Evolutionary conservation across 169 alveolate species (phyloP).

Genomic region (Miamiensis avidus): DNA sequence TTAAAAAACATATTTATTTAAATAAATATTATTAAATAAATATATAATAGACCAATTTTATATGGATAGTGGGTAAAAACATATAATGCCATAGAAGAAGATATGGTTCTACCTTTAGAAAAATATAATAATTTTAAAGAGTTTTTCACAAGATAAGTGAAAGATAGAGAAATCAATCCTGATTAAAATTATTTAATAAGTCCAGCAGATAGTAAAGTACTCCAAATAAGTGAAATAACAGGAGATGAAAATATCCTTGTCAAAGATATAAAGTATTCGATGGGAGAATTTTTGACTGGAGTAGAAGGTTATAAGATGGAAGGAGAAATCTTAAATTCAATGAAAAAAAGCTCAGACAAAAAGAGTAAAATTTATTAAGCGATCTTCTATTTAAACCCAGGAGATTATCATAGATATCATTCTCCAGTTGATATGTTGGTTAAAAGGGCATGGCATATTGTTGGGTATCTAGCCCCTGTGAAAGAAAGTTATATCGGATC

Average conservation of each 20-base stretch:
- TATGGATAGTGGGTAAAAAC: background rate
- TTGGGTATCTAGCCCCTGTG: conserved; percentile 82
- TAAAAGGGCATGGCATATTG: conserved; percentile 78
- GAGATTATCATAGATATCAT: conserved; percentile 91
- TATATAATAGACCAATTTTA: background rate
- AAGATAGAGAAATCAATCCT: conserved; percentile 43
- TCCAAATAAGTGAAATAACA: conserved; percentile 60
- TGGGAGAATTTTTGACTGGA: conserved; percentile 77
- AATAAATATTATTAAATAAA: no score
- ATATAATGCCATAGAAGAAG: conserved; percentile 45
- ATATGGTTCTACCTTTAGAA: conserved; percentile 39
- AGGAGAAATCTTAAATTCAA: conserved; percentile 11
- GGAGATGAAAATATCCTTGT: conserved; percentile 62
- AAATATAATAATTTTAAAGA: conserved; percentile 48
- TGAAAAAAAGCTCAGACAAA: conserved; percentile 40
- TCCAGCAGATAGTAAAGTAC: conserved; percentile 83
- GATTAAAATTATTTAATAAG: conserved; percentile 36
- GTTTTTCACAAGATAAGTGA: conserved; percentile 64
- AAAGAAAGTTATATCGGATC: conserved; percentile 52
- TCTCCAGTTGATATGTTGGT: conserved; percentile 80
- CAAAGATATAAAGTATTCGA: conserved; percentile 67
- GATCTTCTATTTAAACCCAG: conserved; percentile 87
- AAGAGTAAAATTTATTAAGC: conserved; percentile 57
- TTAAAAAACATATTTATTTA: no score
- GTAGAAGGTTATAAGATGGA: conserved; percentile 23